Evolutionary conservation across 495 filamentous ascomycete species (phyloP).

Genomic region (Trichoderma orchidacearum): DNA sequence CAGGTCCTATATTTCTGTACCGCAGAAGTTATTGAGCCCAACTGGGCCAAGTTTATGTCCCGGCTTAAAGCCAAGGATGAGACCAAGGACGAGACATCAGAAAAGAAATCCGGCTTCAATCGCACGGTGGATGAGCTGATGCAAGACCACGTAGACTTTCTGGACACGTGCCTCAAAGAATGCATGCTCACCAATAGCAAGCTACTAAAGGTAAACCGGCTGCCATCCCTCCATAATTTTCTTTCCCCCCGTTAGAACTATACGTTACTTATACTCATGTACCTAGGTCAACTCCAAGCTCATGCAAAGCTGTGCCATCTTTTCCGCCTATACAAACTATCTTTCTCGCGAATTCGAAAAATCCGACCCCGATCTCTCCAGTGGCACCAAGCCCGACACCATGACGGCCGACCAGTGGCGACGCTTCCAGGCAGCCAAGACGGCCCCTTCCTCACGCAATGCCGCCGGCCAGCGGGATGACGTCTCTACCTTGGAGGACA

Average conservation of each 20-base stretch:
- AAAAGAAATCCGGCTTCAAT: slow-evolving; percentile 22
- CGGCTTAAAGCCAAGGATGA: slow-evolving; percentile 51
- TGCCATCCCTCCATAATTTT: not conserved
- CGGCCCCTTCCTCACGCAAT: not conserved
- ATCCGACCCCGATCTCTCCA: slow-evolving; percentile 59
- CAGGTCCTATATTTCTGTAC: slow-evolving; percentile 95
- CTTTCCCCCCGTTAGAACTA: not conserved
- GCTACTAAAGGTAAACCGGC: slow-evolving; percentile 63
- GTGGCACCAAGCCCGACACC: slow-evolving; percentile 31
- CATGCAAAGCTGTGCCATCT: slow-evolving; percentile 83
- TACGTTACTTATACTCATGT: not conserved
- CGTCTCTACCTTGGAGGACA: slow-evolving; percentile 7
- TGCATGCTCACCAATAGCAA: slow-evolving; percentile 98
- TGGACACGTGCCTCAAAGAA: slow-evolving; percentile 95
- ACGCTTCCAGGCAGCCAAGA: slow-evolving; percentile 25
- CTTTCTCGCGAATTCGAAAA: slow-evolving; percentile 67
- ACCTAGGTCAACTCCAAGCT: slow-evolving; percentile 86
- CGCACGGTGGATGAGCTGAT: slow-evolving; percentile 94
- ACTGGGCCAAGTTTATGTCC: slow-evolving; percentile 87
- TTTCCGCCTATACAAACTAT: slow-evolving; percentile 71
- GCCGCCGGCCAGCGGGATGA: slow-evolving; percentile 11
- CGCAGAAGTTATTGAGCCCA: slow-evolving; percentile 91
- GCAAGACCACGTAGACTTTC: slow-evolving; percentile 97
- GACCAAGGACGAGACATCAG: not conserved
- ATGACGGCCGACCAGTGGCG: slow-evolving; percentile 42